These are phyloP conservation scores for Pseudocercospora vitis DNA, from an alignment of 2,329 filamentous ascomycete species.

Conservation along the genomic window DNA sequence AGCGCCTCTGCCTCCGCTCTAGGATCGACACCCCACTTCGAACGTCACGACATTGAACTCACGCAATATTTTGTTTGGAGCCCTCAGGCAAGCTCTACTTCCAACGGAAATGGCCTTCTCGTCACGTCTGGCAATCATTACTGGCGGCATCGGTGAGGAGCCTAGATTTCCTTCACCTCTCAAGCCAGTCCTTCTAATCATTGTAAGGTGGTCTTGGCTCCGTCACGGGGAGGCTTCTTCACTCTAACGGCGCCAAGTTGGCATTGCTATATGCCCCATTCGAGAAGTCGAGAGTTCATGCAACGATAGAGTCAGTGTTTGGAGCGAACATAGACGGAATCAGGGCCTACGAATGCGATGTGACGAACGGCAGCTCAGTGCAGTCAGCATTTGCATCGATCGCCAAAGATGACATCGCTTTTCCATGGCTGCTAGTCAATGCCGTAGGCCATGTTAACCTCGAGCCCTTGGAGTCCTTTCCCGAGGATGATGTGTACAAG, in stretches of 20 bases:
- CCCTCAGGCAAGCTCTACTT: neutral
- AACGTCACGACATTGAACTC: neutral
- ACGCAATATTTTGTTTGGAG: neutral
- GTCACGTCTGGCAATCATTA: constrained; percentile 45
- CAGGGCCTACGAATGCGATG: constrained; percentile 39
- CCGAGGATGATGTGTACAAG: constrained; percentile 45
- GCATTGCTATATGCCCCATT: constrained; percentile 52
- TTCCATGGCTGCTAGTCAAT: constrained; percentile 39
- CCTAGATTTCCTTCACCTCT: neutral
- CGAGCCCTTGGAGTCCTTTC: constrained; percentile 45
- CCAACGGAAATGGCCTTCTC: constrained; percentile 35
- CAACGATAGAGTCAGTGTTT: constrained; percentile 42
- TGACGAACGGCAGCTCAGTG: constrained; percentile 36
- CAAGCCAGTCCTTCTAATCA: neutral
- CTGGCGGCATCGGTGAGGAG: constrained; percentile 44
- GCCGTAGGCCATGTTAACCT: constrained; percentile 47
- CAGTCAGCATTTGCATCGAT: constrained; percentile 34
- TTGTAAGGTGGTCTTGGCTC: constrained; percentile 45
- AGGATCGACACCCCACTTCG: constrained; percentile 1
- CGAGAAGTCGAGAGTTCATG: constrained; percentile 42
- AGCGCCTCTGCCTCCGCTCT: neutral
- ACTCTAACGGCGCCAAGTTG: constrained; percentile 44
- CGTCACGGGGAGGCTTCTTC: constrained; percentile 45
- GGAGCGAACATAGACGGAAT: constrained; percentile 24
- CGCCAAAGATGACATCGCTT: constrained; percentile 28